Percentiles rank a stretch among this genome's conserved stretches.
These are phyloP conservation scores for Diplotaxis tenuifolia DNA, from an alignment of 345 rosid genomes.

Conservation along the genomic window DNA sequence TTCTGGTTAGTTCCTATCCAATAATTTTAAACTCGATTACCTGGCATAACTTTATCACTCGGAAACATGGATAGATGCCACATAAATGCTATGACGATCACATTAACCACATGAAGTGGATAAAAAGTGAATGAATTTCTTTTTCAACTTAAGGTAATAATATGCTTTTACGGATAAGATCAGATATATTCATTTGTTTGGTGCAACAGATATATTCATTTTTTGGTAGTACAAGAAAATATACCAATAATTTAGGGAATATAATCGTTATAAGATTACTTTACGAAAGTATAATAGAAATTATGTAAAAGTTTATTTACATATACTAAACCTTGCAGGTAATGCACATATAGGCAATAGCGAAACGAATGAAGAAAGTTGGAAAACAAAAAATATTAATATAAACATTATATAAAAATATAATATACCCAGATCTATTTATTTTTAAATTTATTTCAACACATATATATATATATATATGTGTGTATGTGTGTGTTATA, in stretches of 20 bases:
- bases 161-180: conserved; percentile 18
- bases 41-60: not conserved
- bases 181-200: not conserved
- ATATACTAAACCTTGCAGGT: not conserved
- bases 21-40: not conserved
- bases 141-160: not conserved
- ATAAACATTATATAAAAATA: too few relatives aligned
- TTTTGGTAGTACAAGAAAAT: not conserved
- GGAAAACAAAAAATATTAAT: too few relatives aligned
- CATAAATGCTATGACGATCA: conserved; percentile 20
- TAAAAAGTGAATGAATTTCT: not conserved
- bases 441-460: too few relatives aligned
- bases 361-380: too few relatives aligned
- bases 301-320: not conserved
- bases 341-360: too few relatives aligned
- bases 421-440: too few relatives aligned
- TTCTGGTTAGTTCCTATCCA: not conserved
- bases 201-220: not conserved
- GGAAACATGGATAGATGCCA: conserved; percentile 2
- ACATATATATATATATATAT: too few relatives aligned
- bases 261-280: not conserved
- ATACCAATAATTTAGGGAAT: not conserved
- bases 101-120: conserved; percentile 17
- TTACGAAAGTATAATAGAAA: not conserved
- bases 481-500: too few relatives aligned